Conservation (phyloP, 2,329 filamentous ascomycete genomes). For the Byssothecium circinans region DNA sequence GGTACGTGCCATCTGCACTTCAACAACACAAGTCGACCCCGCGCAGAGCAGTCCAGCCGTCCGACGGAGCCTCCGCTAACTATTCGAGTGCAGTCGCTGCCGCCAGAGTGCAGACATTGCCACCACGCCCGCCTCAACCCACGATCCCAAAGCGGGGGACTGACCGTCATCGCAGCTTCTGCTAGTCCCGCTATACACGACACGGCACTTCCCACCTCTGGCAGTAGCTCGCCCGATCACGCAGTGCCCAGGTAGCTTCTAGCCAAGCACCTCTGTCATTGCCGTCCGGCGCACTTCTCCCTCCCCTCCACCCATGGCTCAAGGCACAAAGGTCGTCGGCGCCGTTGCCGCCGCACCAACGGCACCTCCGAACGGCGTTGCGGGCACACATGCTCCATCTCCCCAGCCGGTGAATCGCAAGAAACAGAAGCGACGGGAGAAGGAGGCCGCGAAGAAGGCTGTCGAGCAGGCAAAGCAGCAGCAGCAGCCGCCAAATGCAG, state of each 20-base stretch:
- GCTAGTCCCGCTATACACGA: conserved; percentile 5
- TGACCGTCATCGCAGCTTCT: conserved; percentile 7
- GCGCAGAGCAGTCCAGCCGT: conserved; percentile 8
- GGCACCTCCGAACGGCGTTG: conserved; percentile 45
- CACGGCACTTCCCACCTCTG: conserved; percentile 2
- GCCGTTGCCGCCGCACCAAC: conserved; percentile 32
- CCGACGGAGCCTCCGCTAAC: conserved; percentile 17
- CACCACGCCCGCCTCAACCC: background rate
- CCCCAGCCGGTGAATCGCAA: conserved; percentile 74
- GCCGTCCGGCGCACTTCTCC: conserved; percentile 6
- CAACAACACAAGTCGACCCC: conserved; percentile 7
- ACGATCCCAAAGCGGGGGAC: conserved; percentile 9
- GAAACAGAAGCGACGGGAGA: conserved; percentile 91
- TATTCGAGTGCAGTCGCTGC: conserved; percentile 13
- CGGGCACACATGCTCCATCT: conserved; percentile 34
- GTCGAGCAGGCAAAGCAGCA: conserved; percentile 38
- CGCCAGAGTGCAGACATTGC: conserved; percentile 5
- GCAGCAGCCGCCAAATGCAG: conserved; percentile 7
- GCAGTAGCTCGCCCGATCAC: background rate
- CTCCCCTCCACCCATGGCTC: conserved; percentile 34
- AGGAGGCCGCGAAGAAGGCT: conserved; percentile 68
- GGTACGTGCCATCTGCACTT: background rate
- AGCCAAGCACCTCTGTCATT: conserved; percentile 1
- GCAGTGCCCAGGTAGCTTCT: background rate
- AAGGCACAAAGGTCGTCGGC: conserved; percentile 34